These are phyloP conservation scores for Penicillium turbatum DNA, from an alignment of 495 filamentous ascomycete genomes.

Conservation along the genomic window DNA sequence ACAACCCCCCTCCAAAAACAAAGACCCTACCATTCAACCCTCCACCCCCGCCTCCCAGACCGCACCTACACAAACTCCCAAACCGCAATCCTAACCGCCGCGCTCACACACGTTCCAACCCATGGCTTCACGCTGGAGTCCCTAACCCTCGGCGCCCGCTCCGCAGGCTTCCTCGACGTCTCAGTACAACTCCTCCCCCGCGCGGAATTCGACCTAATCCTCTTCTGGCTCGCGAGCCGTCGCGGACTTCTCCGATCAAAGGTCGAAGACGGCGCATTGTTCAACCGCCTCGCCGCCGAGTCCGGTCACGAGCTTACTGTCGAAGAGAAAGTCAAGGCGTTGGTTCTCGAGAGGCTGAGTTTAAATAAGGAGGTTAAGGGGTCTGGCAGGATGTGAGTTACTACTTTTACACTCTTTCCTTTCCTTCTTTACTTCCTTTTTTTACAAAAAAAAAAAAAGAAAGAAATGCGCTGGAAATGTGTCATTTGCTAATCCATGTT, in stretches of 20 bases:
- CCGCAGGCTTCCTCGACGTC: conserved; percentile 80
- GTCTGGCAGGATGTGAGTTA: conserved; percentile 83
- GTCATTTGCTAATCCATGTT: conserved; percentile 5
- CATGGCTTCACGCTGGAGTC: conserved; percentile 75
- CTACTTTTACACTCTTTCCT: too few species aligned
- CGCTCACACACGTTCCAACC: conserved; percentile 70
- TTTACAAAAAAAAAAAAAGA: neutral
- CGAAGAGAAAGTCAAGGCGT: conserved; percentile 54
- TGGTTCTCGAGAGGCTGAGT: conserved; percentile 67
- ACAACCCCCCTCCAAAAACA: neutral
- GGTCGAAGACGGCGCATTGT: conserved; percentile 41
- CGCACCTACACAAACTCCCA: conserved; percentile 66
- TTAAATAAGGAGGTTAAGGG: conserved; percentile 65
- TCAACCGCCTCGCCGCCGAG: conserved; percentile 8
- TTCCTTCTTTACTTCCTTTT: conserved; percentile 4
- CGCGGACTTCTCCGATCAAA: conserved; percentile 50
- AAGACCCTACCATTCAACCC: conserved; percentile 67
- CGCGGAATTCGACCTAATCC: conserved; percentile 75
- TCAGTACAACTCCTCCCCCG: conserved; percentile 76
- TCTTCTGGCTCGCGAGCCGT: conserved; percentile 73
- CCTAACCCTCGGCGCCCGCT: conserved; percentile 71
- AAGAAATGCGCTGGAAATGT: too few species aligned
- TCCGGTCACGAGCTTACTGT: conserved; percentile 26
- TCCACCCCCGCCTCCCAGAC: conserved; percentile 47
- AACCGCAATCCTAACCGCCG: conserved; percentile 71